Evolutionary conservation across 176 grass and related monocot genomes (phyloP).

Genomic region (Eleusine indica): DNA sequence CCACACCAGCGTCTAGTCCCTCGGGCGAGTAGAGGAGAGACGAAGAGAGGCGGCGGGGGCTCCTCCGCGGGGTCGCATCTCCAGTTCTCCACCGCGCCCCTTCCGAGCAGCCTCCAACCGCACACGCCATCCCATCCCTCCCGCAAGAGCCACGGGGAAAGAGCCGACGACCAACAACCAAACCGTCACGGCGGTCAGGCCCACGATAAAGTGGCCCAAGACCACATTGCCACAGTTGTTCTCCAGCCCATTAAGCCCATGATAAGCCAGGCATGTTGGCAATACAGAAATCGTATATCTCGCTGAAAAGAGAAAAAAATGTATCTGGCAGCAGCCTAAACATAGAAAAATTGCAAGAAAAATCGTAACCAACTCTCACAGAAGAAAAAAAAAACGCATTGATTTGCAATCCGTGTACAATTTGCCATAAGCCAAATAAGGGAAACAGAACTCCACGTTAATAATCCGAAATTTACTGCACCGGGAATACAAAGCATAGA

Average conservation of each 20-base stretch:
- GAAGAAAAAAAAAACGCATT: background rate
- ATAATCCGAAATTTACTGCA: background rate
- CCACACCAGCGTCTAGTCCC: background rate
- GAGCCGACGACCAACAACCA: background rate
- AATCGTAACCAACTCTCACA: background rate
- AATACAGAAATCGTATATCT: background rate
- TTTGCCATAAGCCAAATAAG: background rate
- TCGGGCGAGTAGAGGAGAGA: background rate
- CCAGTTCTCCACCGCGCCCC: constrained; percentile 10
- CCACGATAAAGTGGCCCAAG: background rate
- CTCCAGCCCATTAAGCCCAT: background rate
- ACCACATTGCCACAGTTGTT: background rate
- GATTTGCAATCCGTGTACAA: background rate
- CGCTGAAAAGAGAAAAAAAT: background rate
- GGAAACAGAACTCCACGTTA: background rate
- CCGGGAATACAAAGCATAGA: background rate
- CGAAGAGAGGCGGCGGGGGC: background rate
- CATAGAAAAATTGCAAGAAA: background rate
- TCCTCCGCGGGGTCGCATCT: constrained; percentile 7
- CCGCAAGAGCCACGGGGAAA: constrained; percentile 12
- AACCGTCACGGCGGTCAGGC: background rate
- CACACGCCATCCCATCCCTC: background rate
- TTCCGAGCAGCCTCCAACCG: constrained; percentile 34
- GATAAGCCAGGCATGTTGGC: background rate
- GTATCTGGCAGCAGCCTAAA: background rate